phyloP scores from a whole-genome alignment of 129 eudicot species.

The Erigeron canadensis region DNA sequence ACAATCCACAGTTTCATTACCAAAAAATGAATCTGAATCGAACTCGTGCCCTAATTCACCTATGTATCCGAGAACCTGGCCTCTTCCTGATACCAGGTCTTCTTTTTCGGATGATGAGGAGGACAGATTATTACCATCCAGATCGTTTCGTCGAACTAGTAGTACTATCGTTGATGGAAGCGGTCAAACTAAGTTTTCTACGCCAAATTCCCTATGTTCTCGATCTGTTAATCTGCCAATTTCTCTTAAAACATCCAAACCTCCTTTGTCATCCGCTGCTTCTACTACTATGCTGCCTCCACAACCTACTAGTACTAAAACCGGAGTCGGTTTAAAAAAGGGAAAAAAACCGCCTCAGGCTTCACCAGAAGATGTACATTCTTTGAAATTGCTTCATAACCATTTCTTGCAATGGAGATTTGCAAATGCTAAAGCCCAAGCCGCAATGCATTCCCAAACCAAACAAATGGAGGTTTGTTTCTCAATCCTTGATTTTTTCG shows the following conservation, averaged over 20 bases:
- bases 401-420: slow-evolving; percentile 66
- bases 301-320: slow-evolving; percentile 43
- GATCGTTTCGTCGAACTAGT: slow-evolving; percentile 37
- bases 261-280: neutral
- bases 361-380: slow-evolving; percentile 58
- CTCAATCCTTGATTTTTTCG: neutral
- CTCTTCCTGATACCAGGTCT: slow-evolving; percentile 37
- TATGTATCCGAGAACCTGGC: slow-evolving; percentile 21
- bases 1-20: slow-evolving; percentile 37
- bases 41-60: slow-evolving; percentile 64
- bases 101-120: slow-evolving; percentile 51
- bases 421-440: slow-evolving; percentile 86
- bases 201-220: slow-evolving; percentile 46
- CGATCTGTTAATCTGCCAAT: slow-evolving; percentile 62
- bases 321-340: slow-evolving; percentile 45
- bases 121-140: slow-evolving; percentile 29
- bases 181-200: slow-evolving; percentile 23
- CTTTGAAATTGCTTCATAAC: slow-evolving; percentile 68
- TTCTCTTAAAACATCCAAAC: slow-evolving; percentile 17
- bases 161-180: no score
- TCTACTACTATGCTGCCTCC: slow-evolving; percentile 45
- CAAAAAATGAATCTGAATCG: slow-evolving; percentile 19
- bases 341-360: slow-evolving; percentile 42
- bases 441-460: slow-evolving; percentile 51
- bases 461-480: slow-evolving; percentile 67